Evolutionary conservation across 495 filamentous ascomycete genomes (phyloP).

Genomic region (Talaromyces nanjingensis): DNA sequence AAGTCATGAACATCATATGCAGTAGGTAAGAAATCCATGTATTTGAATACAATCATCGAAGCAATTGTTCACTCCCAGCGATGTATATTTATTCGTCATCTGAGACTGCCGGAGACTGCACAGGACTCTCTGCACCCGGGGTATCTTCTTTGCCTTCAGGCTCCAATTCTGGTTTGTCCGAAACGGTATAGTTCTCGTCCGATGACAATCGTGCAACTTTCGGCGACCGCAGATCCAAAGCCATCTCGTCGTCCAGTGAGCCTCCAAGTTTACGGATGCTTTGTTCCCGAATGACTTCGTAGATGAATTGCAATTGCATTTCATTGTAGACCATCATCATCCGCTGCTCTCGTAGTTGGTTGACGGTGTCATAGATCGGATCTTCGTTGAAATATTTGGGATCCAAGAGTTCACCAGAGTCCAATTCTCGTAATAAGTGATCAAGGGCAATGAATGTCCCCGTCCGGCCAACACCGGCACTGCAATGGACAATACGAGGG

Average conservation of each 20-base stretch:
- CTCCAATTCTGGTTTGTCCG: slow-evolving; percentile 36
- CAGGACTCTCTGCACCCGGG: slow-evolving; percentile 24
- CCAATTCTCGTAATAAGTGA: slow-evolving; percentile 75
- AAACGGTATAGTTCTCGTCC: slow-evolving; percentile 24
- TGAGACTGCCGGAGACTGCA: slow-evolving; percentile 25
- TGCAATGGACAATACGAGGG: slow-evolving; percentile 88
- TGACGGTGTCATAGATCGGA: slow-evolving; percentile 67
- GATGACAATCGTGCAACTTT: slow-evolving; percentile 35
- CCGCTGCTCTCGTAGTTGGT: slow-evolving; percentile 77
- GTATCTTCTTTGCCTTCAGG: slow-evolving; percentile 19
- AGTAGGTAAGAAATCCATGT: neutral
- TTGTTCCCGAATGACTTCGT: slow-evolving; percentile 73
- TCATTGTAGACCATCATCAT: slow-evolving; percentile 96
- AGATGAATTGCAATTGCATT: slow-evolving; percentile 80
- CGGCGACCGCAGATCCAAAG: slow-evolving; percentile 28
- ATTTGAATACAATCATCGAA: neutral
- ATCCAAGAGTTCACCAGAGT: slow-evolving; percentile 59
- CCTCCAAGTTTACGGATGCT: slow-evolving; percentile 48
- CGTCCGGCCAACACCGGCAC: slow-evolving; percentile 86
- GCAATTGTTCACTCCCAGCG: neutral
- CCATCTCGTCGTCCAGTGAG: slow-evolving; percentile 10
- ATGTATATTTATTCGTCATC: slow-evolving; percentile 27
- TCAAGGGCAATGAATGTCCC: slow-evolving; percentile 96
- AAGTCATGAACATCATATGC: neutral
- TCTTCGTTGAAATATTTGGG: slow-evolving; percentile 40